These are phyloP conservation scores for Neopestalotiopsis sp. DNA, from an alignment of 2,329 filamentous ascomycete genomes.

Conservation along the genomic window DNA sequence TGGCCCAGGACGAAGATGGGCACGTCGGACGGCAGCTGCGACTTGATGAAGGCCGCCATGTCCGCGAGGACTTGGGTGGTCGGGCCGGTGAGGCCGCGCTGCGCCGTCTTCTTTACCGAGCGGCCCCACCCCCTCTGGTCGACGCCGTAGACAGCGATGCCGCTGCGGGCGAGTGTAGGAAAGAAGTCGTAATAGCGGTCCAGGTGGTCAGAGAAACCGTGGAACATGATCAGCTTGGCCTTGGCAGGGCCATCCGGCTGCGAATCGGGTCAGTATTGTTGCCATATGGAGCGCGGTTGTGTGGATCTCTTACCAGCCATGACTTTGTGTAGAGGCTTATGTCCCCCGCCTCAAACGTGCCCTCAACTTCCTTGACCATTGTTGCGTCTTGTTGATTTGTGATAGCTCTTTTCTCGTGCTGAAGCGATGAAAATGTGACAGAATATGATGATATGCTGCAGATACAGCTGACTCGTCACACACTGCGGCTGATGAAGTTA, in stretches of 20 bases:
- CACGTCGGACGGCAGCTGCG: slow-evolving; percentile 53
- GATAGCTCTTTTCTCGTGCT: neutral
- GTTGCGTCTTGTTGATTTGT: slow-evolving; percentile 19
- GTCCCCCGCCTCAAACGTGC: slow-evolving; percentile 52
- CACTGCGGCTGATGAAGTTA: neutral
- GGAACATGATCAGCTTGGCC: slow-evolving; percentile 81
- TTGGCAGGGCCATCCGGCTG: slow-evolving; percentile 62
- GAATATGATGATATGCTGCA: neutral
- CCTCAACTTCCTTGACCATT: slow-evolving; percentile 53
- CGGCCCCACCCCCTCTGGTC: slow-evolving; percentile 92
- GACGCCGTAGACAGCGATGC: slow-evolving; percentile 78
- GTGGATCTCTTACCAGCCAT: slow-evolving; percentile 53
- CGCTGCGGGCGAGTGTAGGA: slow-evolving; percentile 68
- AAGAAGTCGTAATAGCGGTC: slow-evolving; percentile 80
- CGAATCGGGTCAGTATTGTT: slow-evolving; percentile 9
- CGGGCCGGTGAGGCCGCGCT: slow-evolving; percentile 76
- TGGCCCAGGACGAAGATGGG: slow-evolving; percentile 89
- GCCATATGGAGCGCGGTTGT: neutral
- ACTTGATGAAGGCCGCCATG: slow-evolving; percentile 75
- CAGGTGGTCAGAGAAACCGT: slow-evolving; percentile 89
- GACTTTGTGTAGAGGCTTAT: slow-evolving; percentile 61
- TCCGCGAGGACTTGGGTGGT: slow-evolving; percentile 77
- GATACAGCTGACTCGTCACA: neutral
- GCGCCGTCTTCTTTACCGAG: slow-evolving; percentile 64
- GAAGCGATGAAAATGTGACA: neutral